A percentile compares a stretch with the other conserved stretches of the same genome.
phyloP scores from a whole-genome alignment of 768 basidiomycete species.

The Asterophora lycoperdoides region DNA sequence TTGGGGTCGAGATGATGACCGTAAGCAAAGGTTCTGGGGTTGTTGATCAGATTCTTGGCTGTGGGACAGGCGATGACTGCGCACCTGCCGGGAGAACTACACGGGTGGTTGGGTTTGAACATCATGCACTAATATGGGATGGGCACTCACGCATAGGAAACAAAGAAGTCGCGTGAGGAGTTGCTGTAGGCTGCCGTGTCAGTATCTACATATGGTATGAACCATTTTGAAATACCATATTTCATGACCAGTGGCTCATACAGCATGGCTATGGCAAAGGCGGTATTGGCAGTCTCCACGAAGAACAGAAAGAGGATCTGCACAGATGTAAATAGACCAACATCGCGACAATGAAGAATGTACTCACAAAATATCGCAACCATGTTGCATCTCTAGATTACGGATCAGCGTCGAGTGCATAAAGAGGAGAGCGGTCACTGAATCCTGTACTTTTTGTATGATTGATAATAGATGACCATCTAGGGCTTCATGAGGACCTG shows the following conservation, averaged over 20 bases:
- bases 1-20: conserved; percentile 37
- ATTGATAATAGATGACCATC: conserved; percentile 31
- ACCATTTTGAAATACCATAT: too few species aligned
- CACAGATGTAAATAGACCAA: not conserved
- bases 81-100: conserved; percentile 26
- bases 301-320: conserved; percentile 42
- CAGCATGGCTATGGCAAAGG: conserved; percentile 40
- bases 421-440: not conserved
- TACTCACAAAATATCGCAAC: conserved; percentile 38
- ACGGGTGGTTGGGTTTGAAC: not conserved
- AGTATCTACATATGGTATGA: too few species aligned
- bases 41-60: not conserved
- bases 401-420: not conserved
- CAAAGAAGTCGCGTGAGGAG: conserved; percentile 27
- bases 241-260: conserved; percentile 43
- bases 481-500: conserved; percentile 2
- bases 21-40: conserved; percentile 22
- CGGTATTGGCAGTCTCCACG: conserved; percentile 41
- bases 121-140: conserved; percentile 4
- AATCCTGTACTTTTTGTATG: conserved; percentile 33
- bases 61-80: not conserved
- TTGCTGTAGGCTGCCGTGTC: conserved; percentile 21
- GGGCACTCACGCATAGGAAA: conserved; percentile 30
- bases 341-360: not conserved
- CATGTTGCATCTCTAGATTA: conserved; percentile 34